Base-by-base conservation (phyloP, 495 filamentous ascomycete genomes). In the Corynascus novoguineensis region DNA sequence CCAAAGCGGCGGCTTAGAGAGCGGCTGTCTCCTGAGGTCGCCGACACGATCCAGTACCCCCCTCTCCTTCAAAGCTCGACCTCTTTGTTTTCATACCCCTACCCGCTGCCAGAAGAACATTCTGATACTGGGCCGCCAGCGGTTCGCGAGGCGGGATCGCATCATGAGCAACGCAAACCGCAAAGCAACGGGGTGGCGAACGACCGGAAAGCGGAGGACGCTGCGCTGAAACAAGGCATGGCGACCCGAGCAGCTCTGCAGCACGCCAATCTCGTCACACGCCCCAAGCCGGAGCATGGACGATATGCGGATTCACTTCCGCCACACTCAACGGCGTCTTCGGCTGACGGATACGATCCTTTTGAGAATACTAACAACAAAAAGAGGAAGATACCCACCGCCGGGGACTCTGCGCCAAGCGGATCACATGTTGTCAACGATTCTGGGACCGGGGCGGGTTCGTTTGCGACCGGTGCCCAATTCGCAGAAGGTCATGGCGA, bases 281-380 rank as follows among this genome's bases (percentile, higher is more conserved):
- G 64, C 17, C 51, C 62, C 11, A 59, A 67, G 40, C 50, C 56
- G 31, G 64, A 68, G 22, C 65, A 73, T 27, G 55, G 60, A 11
- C 74, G 76, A 60, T 73, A 75, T 50, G 53, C 66, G 24, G 76
- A 77, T 55, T 70, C 73, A 11, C 72, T 75, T 27, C 67, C 73
- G 27, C 73, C 77, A 15, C 71, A 68, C 22, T 82, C 80, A 14
- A 72, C 78, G 5, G 63, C 74, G 3, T 83, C 81, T 24, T 81
- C 82, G 8, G 83, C 81, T 5, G 95, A 97, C 69, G 90, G 93
- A 28, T 97, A 97, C 68, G 95, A 97, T 67, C 92, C 88, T 17
- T 95, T 96, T 64, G 93, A 99, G 68, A 97, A 99, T 63, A 96
- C 90, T 50, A 97, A 96, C 68, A 97, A 99, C 69, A 99, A 99